Conservation (phyloP, 108 stramenopile genomes). For the Ochromonas danica region DNA sequence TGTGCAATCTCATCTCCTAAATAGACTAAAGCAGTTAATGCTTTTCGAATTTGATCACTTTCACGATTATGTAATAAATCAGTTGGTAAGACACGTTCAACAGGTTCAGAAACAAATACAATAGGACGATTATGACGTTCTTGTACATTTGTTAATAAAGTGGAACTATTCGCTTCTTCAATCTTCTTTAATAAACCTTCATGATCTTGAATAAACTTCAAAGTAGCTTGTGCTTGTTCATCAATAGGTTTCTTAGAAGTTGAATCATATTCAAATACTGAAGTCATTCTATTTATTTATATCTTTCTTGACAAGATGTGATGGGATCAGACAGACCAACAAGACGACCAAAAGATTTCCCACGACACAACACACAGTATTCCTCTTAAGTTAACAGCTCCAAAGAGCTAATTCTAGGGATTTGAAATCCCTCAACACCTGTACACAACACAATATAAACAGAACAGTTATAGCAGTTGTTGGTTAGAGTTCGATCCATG, state of each 20-base stretch:
- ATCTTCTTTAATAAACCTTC: not conserved
- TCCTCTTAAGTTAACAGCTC: too few species aligned
- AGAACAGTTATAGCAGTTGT: too few species aligned
- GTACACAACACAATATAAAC: too few species aligned
- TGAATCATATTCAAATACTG: conserved; percentile 5
- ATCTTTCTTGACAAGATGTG: not conserved
- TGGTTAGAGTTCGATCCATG: too few species aligned
- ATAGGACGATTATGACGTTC: not conserved
- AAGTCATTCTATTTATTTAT: too few species aligned
- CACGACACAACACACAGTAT: too few species aligned
- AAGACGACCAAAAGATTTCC: too few species aligned
- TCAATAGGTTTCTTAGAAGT: not conserved
- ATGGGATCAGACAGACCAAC: not conserved
- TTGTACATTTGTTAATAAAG: not conserved
- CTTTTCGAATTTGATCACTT: not conserved
- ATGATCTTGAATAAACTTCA: conserved; percentile 23
- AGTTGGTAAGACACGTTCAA: not conserved
- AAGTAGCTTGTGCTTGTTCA: conserved; percentile 18
- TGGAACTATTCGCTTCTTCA: not conserved
- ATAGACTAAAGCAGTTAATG: not conserved
- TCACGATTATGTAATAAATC: not conserved
- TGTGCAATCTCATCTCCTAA: conserved; percentile 24
- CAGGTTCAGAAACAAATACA: not conserved
- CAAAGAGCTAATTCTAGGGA: too few species aligned
- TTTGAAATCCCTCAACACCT: too few species aligned